These are phyloP conservation scores for Coniophora puteana DNA, from an alignment of 1,284 basidiomycete genomes.

Conservation along the genomic window DNA sequence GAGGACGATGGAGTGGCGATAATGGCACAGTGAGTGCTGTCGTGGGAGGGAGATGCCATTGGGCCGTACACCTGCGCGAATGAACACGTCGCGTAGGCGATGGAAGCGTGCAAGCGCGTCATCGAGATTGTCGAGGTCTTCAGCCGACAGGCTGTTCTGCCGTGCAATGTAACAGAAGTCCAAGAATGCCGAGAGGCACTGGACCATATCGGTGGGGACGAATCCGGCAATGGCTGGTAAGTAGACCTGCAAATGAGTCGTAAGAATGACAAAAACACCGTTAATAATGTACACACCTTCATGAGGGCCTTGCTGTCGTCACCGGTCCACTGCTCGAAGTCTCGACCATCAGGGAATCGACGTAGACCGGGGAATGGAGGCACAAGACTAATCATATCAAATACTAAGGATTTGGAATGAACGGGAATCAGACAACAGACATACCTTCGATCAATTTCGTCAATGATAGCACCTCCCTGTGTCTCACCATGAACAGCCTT, in stretches of 20 bases:
- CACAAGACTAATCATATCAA: constrained; percentile 7
- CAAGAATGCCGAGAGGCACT: constrained; percentile 12
- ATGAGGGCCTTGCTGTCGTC: constrained; percentile 15
- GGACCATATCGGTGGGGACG: constrained; percentile 11
- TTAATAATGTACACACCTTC: constrained; percentile 7
- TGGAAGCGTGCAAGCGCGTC: constrained; percentile 9
- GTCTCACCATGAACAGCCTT: not conserved
- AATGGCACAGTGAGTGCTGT: constrained; percentile 20
- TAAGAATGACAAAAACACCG: not conserved
- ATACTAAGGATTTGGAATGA: no score
- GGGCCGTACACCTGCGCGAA: constrained; percentile 9
- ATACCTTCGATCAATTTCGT: constrained; percentile 6
- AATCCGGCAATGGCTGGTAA: constrained; percentile 8
- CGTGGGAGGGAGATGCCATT: constrained; percentile 16
- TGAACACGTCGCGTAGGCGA: constrained; percentile 5
- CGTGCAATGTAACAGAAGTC: constrained; percentile 22
- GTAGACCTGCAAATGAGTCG: constrained; percentile 7
- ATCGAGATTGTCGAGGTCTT: constrained; percentile 14
- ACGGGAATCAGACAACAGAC: no score
- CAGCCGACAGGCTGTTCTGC: constrained; percentile 6
- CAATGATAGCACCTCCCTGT: constrained; percentile 1
- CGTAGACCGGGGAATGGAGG: constrained; percentile 8
- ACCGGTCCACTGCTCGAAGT: constrained; percentile 12
- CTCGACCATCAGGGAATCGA: constrained; percentile 7
- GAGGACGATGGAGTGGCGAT: constrained; percentile 1